Base-by-base conservation (phyloP, 208 protist genomes). In the Acanthamoeba sp. region DNA sequence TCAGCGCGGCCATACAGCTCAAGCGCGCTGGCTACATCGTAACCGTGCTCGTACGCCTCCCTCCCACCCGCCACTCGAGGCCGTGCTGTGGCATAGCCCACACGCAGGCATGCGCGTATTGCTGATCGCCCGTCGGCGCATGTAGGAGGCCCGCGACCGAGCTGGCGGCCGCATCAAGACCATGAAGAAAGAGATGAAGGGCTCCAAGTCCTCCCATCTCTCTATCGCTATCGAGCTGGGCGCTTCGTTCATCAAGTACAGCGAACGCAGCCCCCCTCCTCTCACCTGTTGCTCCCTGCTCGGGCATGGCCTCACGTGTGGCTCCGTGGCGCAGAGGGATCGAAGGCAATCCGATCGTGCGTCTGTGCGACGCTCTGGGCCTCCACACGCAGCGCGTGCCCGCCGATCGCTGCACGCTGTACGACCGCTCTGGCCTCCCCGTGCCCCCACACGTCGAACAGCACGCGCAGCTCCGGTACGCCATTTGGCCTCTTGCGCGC, bases 1-100 rank as follows among this genome's bases (percentile, higher is more conserved):
- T 95, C 48, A 59, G 32, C 66, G 88, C 94, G 0, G 73, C 90
- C 55, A 29, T 66, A n/a, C 50, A 91, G 57, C 78, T 95, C 57
- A 29, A 92, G 38, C 14, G 85, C 24, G 10, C 40, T 32, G 38
- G 64, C 24, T 87, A 92, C 45, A 20, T 22, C n/a, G 57, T 94
- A 42, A 80, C 66, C 0, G 40, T 95, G 1, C 82, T 95, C 40
- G 94, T 80, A 80, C 38, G 34, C 18, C 29, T 71, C 6, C 62
- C 29, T 27, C 62, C 20, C 27, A 6, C 29, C n/a, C n/a, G n/a
- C n/a, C n/a, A n/a, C n/a, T n/a, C n/a, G n/a, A n/a, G n/a, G n/a
- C n/a, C n/a, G n/a, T n/a, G n/a, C n/a, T n/a, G n/a, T n/a, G n/a
- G n/a, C n/a, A n/a, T n/a, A n/a, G n/a, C n/a, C n/a, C 62, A 29